Evolutionary conservation across 805 yeast species (phyloP).

Genomic region (Nakazawaea sp.): DNA sequence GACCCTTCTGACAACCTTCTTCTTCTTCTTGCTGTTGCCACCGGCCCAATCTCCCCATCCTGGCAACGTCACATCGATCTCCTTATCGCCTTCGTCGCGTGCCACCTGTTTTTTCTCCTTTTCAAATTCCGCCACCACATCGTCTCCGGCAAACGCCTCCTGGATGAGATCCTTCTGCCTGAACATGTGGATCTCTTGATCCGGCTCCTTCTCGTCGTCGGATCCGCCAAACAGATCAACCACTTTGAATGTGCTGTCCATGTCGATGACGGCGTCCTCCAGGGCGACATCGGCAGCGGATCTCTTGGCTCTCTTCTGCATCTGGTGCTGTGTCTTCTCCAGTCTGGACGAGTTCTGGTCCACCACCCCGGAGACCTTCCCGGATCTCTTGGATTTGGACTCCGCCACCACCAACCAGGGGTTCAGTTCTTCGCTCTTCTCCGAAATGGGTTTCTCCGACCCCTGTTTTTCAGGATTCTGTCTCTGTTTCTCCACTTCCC

Average conservation of each 20-base stretch:
- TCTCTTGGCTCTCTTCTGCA: constrained; percentile 29
- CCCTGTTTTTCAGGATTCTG: constrained; percentile 16
- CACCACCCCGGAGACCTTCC: constrained; percentile 35
- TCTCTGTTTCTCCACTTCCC: constrained; percentile 12
- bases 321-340: constrained; percentile 40
- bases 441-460: constrained; percentile 8
- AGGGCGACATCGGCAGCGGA: constrained; percentile 25
- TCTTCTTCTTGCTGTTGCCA: constrained; percentile 41
- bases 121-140: constrained; percentile 76
- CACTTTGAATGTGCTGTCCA: constrained; percentile 47
- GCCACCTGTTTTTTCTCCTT: constrained; percentile 63
- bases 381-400: constrained; percentile 29
- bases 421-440: constrained; percentile 25
- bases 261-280: constrained; percentile 34
- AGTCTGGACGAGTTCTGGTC: constrained; percentile 43
- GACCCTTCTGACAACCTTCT: constrained; percentile 61
- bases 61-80: constrained; percentile 78
- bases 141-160: constrained; percentile 97
- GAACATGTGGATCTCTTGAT: constrained; percentile 45
- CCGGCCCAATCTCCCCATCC: constrained; percentile 99
- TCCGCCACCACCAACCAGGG: constrained; percentile 41
- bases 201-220: constrained; percentile 34
- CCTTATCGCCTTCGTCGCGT: constrained; percentile 80
- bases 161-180: constrained; percentile 76
- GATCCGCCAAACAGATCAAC: constrained; percentile 37